Base-by-base conservation (phyloP, 1,284 basidiomycete genomes). In the Irpex sp. region DNA sequence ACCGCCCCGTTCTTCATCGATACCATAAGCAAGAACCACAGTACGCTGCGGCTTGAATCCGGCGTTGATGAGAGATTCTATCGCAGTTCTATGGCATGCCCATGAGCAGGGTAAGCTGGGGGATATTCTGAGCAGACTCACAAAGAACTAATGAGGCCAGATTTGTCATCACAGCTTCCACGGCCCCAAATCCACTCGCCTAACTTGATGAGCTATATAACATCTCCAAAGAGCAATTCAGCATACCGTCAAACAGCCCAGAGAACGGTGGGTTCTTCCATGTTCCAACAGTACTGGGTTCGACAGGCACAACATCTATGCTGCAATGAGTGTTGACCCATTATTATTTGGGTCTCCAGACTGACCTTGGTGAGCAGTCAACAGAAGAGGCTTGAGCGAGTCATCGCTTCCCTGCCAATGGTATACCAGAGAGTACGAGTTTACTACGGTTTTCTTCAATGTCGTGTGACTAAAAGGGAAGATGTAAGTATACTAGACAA, bases 1-100 rank as follows among this genome's bases (percentile, higher is more conserved):
- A 3, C 86, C 85, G 21, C 80, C 76, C 2, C 78, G 73, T 71
- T 91, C 89, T 67, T 91, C 90, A 67, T 91, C 88, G 57, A 84
- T 85, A 12, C 90, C 90, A 61, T 83, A 85, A 2, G 84, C 82
- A 23, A 89, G 73, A 12, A 91, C 77, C 51, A 91, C 73, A 0
- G 80, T 79, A 4, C 85, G 77, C 10, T 74, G 72, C 0, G 84
- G 86, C 39, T 74, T 65, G 65, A 84, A 87, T 21, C 77, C 81
- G 23, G 72, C 73, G 54, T 77, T 74, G n/a, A 88, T 68, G 2
- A 88, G 72, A 2, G 78, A 76, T 69, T 87, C 84, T 3, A 88
- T 67, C 0, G 82, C 76, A 2, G 76, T 79, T 57, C 83, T 85
- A 33, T 33, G 28, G 62, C 16, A 10, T 4, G 8, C 16, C 36